Evolutionary conservation across 768 basidiomycete species (phyloP).

Genomic region (Suillus alpinus): DNA sequence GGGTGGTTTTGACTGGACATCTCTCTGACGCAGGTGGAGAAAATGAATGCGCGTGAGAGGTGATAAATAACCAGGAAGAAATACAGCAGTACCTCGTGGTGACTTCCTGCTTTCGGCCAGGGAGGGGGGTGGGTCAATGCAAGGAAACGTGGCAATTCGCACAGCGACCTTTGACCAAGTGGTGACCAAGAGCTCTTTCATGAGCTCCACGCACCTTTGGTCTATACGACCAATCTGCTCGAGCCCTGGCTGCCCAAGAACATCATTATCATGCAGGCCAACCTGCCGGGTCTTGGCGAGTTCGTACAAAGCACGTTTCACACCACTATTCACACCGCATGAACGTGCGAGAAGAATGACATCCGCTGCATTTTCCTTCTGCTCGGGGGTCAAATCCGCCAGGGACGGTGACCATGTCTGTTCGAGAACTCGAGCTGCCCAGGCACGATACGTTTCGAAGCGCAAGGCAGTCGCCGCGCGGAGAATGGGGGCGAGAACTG

Average conservation of each 20-base stretch:
- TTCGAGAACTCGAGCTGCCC: slow-evolving; percentile 26
- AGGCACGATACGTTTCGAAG: slow-evolving; percentile 28
- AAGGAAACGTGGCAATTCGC: background rate
- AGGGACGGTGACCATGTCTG: slow-evolving; percentile 29
- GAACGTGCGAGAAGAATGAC: slow-evolving; percentile 30
- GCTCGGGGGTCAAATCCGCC: slow-evolving; percentile 7
- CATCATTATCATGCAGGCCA: background rate
- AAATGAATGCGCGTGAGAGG: no score
- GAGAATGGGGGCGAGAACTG: slow-evolving; percentile 29
- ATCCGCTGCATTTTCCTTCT: slow-evolving; percentile 23
- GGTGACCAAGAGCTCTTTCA: slow-evolving; percentile 18
- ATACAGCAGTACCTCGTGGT: no score
- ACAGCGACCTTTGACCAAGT: slow-evolving; percentile 17
- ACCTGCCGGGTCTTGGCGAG: slow-evolving; percentile 16
- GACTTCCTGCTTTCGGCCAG: no score
- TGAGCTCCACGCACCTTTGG: slow-evolving; percentile 7
- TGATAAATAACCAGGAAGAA: no score
- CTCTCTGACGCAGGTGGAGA: background rate
- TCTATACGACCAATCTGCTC: background rate
- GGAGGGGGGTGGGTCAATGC: no score
- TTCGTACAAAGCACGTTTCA: slow-evolving; percentile 40
- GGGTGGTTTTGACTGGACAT: background rate
- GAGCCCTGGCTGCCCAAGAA: slow-evolving; percentile 17
- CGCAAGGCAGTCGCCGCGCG: slow-evolving; percentile 33
- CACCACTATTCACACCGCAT: slow-evolving; percentile 24